A percentile compares a stretch with the other conserved stretches of the same genome.
Conservation (phyloP, 1,284 basidiomycete genomes). For the Cutaneotrichosporon dermatis region DNA sequence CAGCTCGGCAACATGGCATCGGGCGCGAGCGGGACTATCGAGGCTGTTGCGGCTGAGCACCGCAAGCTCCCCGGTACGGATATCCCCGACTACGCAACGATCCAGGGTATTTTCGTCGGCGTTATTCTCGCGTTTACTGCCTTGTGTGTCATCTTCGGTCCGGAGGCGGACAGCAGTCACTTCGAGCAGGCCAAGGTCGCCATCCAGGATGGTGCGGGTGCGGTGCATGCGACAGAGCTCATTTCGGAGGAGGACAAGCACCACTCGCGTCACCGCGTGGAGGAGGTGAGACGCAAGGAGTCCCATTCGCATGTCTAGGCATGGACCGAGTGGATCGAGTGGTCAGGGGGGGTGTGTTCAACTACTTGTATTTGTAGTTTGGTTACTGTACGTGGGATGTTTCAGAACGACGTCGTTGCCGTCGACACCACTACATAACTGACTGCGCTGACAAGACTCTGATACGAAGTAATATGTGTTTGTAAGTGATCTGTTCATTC, state of each 20-base stretch:
- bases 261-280: not conserved
- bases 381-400: too few relatives aligned
- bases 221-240: constrained; percentile 48
- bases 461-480: too few relatives aligned
- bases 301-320: not conserved
- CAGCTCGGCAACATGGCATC: constrained; percentile 65
- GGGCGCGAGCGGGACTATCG: constrained; percentile 83
- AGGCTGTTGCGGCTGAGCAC: constrained; percentile 66
- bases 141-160: constrained; percentile 51
- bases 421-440: too few relatives aligned
- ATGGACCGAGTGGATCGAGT: too few relatives aligned
- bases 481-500: too few relatives aligned
- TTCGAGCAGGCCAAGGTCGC: constrained; percentile 79
- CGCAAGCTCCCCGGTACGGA: constrained; percentile 16
- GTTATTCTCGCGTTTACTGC: constrained; percentile 48
- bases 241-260: constrained; percentile 20
- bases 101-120: constrained; percentile 83
- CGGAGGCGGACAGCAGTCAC: constrained; percentile 64
- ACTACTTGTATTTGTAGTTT: too few relatives aligned
- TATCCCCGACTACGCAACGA: constrained; percentile 70
- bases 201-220: constrained; percentile 66
- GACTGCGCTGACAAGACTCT: too few relatives aligned
- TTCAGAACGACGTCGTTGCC: too few relatives aligned
- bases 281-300: constrained; percentile 1
- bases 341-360: too few relatives aligned